phyloP scores from a whole-genome alignment of 1,139 yeast species.

The Suhomyces guaymorum region DNA sequence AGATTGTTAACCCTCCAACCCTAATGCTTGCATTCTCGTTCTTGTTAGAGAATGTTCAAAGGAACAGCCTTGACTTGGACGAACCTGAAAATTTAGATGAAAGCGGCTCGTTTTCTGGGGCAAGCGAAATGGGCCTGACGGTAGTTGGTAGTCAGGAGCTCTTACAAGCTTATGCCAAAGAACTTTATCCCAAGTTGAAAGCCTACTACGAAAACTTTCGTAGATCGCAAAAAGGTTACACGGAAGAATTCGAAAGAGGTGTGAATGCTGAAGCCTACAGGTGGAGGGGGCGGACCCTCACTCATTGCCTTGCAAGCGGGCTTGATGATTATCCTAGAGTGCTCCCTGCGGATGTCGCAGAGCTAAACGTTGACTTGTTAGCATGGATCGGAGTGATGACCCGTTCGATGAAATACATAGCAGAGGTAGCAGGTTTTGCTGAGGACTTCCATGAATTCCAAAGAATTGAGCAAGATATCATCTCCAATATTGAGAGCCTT shows the following conservation, averaged over 20 bases:
- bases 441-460: constrained; percentile 59
- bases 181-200: constrained; percentile 74
- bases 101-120: constrained; percentile 14
- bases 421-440: constrained; percentile 57
- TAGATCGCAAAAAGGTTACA: constrained; percentile 72
- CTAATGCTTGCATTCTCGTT: constrained; percentile 76
- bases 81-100: constrained; percentile 26
- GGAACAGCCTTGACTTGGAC: constrained; percentile 23
- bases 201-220: constrained; percentile 86
- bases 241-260: constrained; percentile 71
- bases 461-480: constrained; percentile 55
- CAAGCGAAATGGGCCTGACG: constrained; percentile 44
- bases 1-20: constrained; percentile 95
- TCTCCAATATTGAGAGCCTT: constrained; percentile 62
- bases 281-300: constrained; percentile 89
- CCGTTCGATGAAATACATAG: constrained; percentile 72
- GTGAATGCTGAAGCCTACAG: constrained; percentile 67
- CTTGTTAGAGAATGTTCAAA: constrained; percentile 49
- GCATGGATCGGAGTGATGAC: constrained; percentile 97
- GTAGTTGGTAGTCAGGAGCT: constrained; percentile 64
- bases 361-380: constrained; percentile 83
- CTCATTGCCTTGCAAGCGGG: constrained; percentile 91
- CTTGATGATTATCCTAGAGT: constrained; percentile 95
- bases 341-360: constrained; percentile 78
- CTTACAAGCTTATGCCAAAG: constrained; percentile 58